These are phyloP conservation scores for Podila verticillata DNA, from an alignment of 192 early-diverging fungal genomes.

Conservation along the genomic window DNA sequence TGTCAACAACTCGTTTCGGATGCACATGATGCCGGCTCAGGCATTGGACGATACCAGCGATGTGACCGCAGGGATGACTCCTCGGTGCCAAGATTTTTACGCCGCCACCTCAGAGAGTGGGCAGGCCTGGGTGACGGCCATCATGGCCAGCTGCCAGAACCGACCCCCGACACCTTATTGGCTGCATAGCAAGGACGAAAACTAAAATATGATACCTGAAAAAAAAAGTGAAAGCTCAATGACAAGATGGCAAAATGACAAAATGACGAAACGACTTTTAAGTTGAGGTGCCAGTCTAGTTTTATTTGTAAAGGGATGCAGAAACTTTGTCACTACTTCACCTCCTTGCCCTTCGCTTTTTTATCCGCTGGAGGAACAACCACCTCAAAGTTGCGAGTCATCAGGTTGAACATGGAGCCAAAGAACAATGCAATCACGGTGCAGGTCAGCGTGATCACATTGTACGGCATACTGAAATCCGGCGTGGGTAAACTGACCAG, in stretches of 20 bases:
- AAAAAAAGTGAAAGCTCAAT: too few relatives aligned
- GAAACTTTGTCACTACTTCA: too few relatives aligned
- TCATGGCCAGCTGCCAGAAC: conserved; percentile 12
- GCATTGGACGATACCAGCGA: not conserved
- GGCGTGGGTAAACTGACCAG: conserved; percentile 93
- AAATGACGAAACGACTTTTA: too few relatives aligned
- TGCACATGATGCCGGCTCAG: not conserved
- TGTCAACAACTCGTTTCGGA: conserved; percentile 19
- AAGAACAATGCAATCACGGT: conserved; percentile 96
- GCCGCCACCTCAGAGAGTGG: conserved; percentile 13
- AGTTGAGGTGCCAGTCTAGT: too few relatives aligned
- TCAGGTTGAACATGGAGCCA: conserved; percentile 92
- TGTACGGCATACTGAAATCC: conserved; percentile 99
- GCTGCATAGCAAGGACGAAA: not conserved
- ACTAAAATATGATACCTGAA: too few relatives aligned
- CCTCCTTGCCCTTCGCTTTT: conserved; percentile 3
- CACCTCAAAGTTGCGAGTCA: conserved; percentile 70
- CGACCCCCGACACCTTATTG: conserved; percentile 22
- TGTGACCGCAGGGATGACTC: not conserved
- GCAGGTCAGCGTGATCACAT: conserved; percentile 97
- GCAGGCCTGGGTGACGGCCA: conserved; percentile 14
- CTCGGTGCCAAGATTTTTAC: conserved; percentile 24
- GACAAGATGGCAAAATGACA: too few relatives aligned
- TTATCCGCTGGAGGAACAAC: conserved; percentile 32
- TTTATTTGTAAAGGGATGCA: too few relatives aligned